Conservation (phyloP, 164 flowering plant species). For the Annona cherimola region DNA sequence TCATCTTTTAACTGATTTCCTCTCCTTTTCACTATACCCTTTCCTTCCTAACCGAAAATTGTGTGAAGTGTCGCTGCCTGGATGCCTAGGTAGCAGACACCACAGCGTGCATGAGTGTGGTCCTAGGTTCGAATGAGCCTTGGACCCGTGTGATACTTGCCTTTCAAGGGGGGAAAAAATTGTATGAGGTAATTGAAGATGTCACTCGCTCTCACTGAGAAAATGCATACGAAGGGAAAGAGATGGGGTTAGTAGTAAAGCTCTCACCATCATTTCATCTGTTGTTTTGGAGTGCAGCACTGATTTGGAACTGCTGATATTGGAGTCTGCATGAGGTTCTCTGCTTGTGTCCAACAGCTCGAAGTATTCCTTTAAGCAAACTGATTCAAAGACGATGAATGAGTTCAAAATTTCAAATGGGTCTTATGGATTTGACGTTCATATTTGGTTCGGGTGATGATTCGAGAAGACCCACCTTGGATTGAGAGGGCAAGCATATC, state of each 20-base stretch:
- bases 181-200: not conserved
- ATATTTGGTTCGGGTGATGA: too few relatives aligned
- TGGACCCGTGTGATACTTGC: too few relatives aligned
- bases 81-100: too few relatives aligned
- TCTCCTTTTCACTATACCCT: too few relatives aligned
- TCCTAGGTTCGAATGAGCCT: not conserved
- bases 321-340: conserved; percentile 17
- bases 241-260: not conserved
- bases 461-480: conserved; percentile 48
- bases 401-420: too few relatives aligned
- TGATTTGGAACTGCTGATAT: conserved; percentile 31
- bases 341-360: conserved; percentile 14
- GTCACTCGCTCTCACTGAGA: not conserved
- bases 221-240: not conserved
- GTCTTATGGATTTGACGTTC: too few relatives aligned
- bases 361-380: conserved; percentile 42
- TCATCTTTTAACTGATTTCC: too few relatives aligned
- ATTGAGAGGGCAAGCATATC: conserved; percentile 41
- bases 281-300: conserved; percentile 56
- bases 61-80: not conserved
- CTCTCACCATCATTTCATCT: conserved; percentile 64
- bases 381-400: conserved; percentile 5
- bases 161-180: too few relatives aligned
- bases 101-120: not conserved
- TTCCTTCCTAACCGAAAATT: too few relatives aligned